Conservation (phyloP, 106 monocot species). For the Agapanthus africanus region DNA sequence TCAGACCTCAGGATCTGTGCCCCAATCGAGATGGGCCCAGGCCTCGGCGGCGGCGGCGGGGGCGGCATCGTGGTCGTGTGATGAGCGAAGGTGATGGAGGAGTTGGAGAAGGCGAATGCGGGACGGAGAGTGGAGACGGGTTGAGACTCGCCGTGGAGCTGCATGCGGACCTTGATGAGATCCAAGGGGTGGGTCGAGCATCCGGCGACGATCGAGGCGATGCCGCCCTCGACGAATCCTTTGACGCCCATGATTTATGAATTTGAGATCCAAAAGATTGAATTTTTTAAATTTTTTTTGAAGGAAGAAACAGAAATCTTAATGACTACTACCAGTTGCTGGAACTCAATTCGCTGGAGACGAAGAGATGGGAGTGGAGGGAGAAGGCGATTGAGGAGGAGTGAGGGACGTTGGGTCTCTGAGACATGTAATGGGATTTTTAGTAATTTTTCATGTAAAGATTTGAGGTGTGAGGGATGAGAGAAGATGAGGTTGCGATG, state of each 20-base stretch:
- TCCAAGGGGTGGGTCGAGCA: slow-evolving; percentile 81
- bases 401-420: slow-evolving; percentile 24
- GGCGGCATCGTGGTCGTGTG: background rate
- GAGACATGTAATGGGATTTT: slow-evolving; percentile 20
- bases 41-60: slow-evolving; percentile 16
- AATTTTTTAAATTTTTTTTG: background rate
- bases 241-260: slow-evolving; percentile 52
- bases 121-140: slow-evolving; percentile 13
- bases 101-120: slow-evolving; percentile 7
- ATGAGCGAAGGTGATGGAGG: background rate
- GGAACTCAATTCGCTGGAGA: slow-evolving; percentile 23
- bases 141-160: slow-evolving; percentile 62
- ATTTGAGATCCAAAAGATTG: background rate
- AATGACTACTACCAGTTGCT: slow-evolving; percentile 5
- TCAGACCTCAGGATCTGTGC: slow-evolving; percentile 51
- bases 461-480: background rate
- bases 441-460: background rate
- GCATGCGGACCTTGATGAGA: slow-evolving; percentile 86
- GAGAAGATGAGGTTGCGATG: background rate
- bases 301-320: no score
- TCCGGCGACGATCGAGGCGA: slow-evolving; percentile 74
- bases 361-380: slow-evolving; percentile 24
- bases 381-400: slow-evolving; percentile 31
- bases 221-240: slow-evolving; percentile 74
- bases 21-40: slow-evolving; percentile 45